Evolutionary conservation across 805 yeast genomes (phyloP).

Genomic region (Nakazawaea wickerhamii): DNA sequence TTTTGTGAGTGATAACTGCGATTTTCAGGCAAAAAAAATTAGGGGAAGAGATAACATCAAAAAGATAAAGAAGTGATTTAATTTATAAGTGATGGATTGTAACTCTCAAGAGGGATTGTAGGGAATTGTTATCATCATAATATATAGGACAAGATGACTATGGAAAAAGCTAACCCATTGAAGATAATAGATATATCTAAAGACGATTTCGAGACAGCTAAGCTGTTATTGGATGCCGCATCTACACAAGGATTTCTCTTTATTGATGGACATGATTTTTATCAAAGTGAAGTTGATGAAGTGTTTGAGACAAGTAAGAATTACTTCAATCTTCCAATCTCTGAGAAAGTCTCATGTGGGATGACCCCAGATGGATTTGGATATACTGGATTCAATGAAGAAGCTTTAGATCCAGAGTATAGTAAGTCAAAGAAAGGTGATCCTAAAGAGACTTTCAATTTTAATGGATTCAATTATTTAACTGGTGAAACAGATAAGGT

Average conservation of each 20-base stretch:
- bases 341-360: constrained; percentile 35
- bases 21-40: neutral
- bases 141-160: constrained; percentile 4
- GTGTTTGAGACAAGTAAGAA: constrained; percentile 44
- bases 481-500: constrained; percentile 36
- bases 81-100: too few species aligned
- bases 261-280: constrained; percentile 63
- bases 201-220: constrained; percentile 34
- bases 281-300: constrained; percentile 45
- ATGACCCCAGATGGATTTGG: constrained; percentile 52
- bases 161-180: constrained; percentile 32
- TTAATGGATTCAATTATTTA: constrained; percentile 44
- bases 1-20: too few species aligned
- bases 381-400: constrained; percentile 50
- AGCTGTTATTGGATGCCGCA: constrained; percentile 50
- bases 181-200: constrained; percentile 47
- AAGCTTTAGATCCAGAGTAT: constrained; percentile 33
- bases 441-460: constrained; percentile 65
- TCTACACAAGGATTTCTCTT: constrained; percentile 60
- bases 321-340: constrained; percentile 44
- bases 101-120: too few species aligned
- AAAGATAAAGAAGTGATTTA: constrained; percentile 12
- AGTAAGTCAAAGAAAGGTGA: constrained; percentile 38
- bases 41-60: constrained; percentile 1
- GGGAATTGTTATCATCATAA: constrained; percentile 6